Conservation (phyloP, 345 rosid species). For the Lepidium africanum region DNA sequence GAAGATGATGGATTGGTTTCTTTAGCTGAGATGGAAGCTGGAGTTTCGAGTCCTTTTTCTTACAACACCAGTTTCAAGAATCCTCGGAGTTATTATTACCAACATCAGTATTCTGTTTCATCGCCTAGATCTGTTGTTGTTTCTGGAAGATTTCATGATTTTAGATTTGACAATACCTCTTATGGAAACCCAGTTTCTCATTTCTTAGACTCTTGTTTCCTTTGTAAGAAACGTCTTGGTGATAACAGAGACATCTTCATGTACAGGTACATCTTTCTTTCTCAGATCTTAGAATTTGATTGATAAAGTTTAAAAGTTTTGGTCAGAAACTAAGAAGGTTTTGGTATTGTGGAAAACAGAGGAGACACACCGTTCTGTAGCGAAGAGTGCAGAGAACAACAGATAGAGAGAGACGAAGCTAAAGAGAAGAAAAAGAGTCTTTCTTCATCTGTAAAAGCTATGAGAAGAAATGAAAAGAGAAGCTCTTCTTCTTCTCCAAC, state of each 20-base stretch:
- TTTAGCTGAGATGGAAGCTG: slow-evolving; percentile 22
- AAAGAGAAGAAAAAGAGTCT: slow-evolving; percentile 49
- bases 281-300: not conserved
- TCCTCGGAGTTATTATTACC: slow-evolving; percentile 15
- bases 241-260: slow-evolving; percentile 71
- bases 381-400: slow-evolving; percentile 79
- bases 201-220: slow-evolving; percentile 65
- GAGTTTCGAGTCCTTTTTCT: slow-evolving; percentile 33
- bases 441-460: slow-evolving; percentile 58
- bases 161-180: slow-evolving; percentile 37
- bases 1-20: slow-evolving; percentile 14
- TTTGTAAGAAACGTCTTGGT: slow-evolving; percentile 61
- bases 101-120: slow-evolving; percentile 22
- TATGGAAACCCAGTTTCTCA: slow-evolving; percentile 35
- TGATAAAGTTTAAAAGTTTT: not conserved
- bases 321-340: not conserved
- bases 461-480: slow-evolving; percentile 38
- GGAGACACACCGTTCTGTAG: slow-evolving; percentile 87
- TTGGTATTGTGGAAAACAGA: slow-evolving; percentile 32
- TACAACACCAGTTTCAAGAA: slow-evolving; percentile 21
- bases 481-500: slow-evolving; percentile 30
- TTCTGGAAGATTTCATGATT: slow-evolving; percentile 38
- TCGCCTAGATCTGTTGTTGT: slow-evolving; percentile 42
- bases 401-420: slow-evolving; percentile 64
- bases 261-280: slow-evolving; percentile 49